A percentile compares a stretch with the other conserved stretches of the same genome.
Conservation (phyloP, 306 rosid species). For the Castanopsis chinensis region DNA sequence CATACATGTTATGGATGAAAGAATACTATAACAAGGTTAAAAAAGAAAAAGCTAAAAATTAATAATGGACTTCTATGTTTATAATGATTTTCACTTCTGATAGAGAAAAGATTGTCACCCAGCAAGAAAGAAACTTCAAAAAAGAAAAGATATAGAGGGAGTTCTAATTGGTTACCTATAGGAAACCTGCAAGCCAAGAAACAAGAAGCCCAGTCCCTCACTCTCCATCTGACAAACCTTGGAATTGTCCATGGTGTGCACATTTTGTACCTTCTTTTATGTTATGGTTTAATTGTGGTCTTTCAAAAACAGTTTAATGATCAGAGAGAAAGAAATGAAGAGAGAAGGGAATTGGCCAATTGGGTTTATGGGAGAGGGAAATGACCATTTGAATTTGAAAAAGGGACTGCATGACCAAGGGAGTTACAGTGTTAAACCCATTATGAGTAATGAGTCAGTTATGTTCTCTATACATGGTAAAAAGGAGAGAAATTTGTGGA, state of each 20-base stretch:
- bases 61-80: too few species aligned
- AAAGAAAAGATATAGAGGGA: not conserved
- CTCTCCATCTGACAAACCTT: conserved; percentile 37
- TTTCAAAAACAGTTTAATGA: not conserved
- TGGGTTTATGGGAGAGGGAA: conserved; percentile 18
- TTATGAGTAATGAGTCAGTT: conserved; percentile 36
- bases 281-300: not conserved
- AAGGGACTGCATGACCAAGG: conserved; percentile 9
- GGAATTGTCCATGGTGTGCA: conserved; percentile 43
- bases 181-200: conserved; percentile 41
- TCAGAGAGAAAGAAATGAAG: conserved; percentile 4
- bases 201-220: conserved; percentile 46
- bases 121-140: not conserved
- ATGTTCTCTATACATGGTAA: conserved; percentile 25
- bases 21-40: not conserved
- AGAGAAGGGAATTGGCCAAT: not conserved
- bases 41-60: not conserved
- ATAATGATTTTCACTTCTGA: not conserved
- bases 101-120: not conserved
- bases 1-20: not conserved
- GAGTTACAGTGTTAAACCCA: conserved; percentile 33
- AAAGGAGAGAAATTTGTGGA: conserved; percentile 35
- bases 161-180: conserved; percentile 28
- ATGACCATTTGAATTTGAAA: conserved; percentile 33
- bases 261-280: conserved; percentile 27